Conservation (phyloP, 108 stramenopile species). For the Epithemia pelagica region DNA sequence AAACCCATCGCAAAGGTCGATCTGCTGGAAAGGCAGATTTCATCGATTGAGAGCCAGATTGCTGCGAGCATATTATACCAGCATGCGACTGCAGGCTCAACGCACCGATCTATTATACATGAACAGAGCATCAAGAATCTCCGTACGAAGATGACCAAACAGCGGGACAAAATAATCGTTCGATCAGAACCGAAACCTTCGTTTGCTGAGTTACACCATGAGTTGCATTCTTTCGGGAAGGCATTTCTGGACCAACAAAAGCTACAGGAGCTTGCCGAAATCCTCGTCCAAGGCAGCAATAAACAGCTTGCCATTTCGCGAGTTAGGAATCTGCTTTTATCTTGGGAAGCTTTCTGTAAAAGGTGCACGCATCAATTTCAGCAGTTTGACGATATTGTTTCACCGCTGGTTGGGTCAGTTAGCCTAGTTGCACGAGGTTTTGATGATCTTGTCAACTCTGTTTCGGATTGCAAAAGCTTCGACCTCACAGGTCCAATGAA, state of each 20-base stretch:
- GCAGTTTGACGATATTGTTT: conserved; percentile 75
- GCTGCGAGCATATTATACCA: conserved; percentile 18
- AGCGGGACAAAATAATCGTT: conserved; percentile 64
- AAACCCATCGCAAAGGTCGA: conserved; percentile 75
- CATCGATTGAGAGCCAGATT: conserved; percentile 46
- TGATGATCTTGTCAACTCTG: conserved; percentile 17
- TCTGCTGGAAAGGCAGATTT: conserved; percentile 40
- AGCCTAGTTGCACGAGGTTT: conserved; percentile 57
- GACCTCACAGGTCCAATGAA: conserved; percentile 1
- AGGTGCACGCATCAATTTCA: conserved; percentile 44
- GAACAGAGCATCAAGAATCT: not conserved
- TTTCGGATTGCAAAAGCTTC: not conserved
- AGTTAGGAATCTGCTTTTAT: not conserved
- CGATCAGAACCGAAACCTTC: conserved; percentile 49
- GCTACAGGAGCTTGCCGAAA: not conserved
- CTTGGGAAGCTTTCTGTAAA: conserved; percentile 42
- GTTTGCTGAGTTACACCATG: conserved; percentile 72
- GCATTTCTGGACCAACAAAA: not conserved
- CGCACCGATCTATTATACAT: no score
- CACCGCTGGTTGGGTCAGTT: conserved; percentile 56
- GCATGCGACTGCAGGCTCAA: conserved; percentile 11
- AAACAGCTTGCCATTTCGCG: not conserved
- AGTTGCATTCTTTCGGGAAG: conserved; percentile 58
- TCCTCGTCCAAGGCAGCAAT: not conserved
- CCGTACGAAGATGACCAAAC: not conserved